Evolutionary conservation across 768 basidiomycete genomes (phyloP), one percentile per base, ranked within the genome.

Genomic region (Hericium erinaceus): DNA sequence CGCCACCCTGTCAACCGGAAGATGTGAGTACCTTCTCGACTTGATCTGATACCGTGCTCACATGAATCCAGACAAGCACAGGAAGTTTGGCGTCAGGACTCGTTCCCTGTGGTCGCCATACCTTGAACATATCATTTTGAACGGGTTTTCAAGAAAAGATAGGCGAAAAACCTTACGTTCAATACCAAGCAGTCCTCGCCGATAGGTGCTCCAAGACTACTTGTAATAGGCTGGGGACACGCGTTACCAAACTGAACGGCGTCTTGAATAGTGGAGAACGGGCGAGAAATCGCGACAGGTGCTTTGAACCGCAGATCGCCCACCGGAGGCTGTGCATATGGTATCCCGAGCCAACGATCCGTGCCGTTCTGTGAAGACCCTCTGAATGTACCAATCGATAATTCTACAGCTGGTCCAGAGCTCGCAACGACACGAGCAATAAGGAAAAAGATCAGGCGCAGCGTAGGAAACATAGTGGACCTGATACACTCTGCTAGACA

Each of bases 131-230:
- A 22, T 16, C 33, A 16, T 55, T 48, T 41, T 13, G 38, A 55
- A 3, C 13, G 7, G 18, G 5, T 18, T 28, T 28, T 10, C 18
- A 5, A 44, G 10, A 3, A 10, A 26, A 16, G 22, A 54, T 40
- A 24, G 41, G 48, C 18, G 9, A 20, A 3, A 13, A 18, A 20
- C 53, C 72, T 13, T 54, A 77, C 83, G 60, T 84, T 83, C 48
- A 84, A 67, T 46, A 68, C 72, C n/a, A 84, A 64, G 58, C 83
- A 84, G 57, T 82, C 77, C 64, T 84, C 82, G 8, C 69, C 70
- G 9, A 76, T 69, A 2, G 74, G 70, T 12, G 77, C 80, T 15
- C 76, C 76, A 0, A 79, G 65, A 24, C 52, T 63, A 3, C 60
- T n/a, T 4, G 56, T 60, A 10, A 72, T 65, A 10, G 73, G 73